Evolutionary conservation across 164 flowering plant species (phyloP).

Genomic region (Stephania japonica): DNA sequence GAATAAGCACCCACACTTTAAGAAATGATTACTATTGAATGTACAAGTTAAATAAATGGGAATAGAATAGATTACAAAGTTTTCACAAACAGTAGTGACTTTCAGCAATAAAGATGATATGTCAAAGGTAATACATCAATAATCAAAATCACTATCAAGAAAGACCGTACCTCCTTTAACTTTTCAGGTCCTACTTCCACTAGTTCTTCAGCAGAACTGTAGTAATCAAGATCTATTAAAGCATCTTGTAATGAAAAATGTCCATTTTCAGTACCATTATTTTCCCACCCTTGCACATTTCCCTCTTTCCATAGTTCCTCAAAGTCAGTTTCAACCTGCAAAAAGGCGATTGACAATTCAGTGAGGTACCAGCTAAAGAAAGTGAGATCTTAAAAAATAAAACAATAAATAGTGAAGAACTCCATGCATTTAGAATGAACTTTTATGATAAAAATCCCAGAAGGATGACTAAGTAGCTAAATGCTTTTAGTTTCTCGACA

Average conservation of each 20-base stretch:
- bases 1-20: background rate
- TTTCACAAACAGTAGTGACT: background rate
- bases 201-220: conserved; percentile 73
- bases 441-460: background rate
- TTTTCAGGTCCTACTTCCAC: conserved; percentile 76
- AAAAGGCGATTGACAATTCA: conserved; percentile 8
- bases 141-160: background rate
- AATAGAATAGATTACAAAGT: background rate
- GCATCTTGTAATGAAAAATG: conserved; percentile 30
- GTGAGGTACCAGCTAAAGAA: background rate
- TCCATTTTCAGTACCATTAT: conserved; percentile 59
- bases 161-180: conserved; percentile 72
- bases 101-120: background rate
- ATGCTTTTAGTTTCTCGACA: background rate
- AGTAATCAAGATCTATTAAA: conserved; percentile 75
- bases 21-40: background rate
- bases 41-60: background rate
- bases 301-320: conserved; percentile 73
- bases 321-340: conserved; percentile 75
- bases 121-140: background rate
- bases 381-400: background rate
- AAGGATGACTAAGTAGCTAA: background rate
- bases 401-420: background rate
- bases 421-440: background rate
- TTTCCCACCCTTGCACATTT: conserved; percentile 69